Conservation (phyloP, 2,329 filamentous ascomycete species). For the Allantophomopsis lycopodina region DNA sequence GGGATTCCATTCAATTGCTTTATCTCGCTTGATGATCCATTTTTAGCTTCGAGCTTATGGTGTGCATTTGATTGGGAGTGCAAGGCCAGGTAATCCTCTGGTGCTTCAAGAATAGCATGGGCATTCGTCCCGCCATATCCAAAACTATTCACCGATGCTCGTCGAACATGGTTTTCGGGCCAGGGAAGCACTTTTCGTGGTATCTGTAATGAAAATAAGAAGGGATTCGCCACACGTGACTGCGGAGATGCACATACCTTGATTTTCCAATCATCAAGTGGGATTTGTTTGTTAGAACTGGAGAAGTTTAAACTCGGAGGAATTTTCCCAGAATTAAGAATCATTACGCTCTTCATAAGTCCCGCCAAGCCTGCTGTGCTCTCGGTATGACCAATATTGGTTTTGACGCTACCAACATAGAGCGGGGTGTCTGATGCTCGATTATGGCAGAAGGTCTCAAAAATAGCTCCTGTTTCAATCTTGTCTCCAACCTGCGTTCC, state of each 20-base stretch:
- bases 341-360: conserved; percentile 4
- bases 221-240: background rate
- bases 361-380: conserved; percentile 4
- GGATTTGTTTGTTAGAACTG: background rate
- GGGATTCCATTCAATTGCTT: too few species aligned
- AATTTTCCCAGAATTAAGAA: conserved; percentile 18
- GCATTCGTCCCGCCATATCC: conserved; percentile 33
- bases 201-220: background rate
- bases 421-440: conserved; percentile 1
- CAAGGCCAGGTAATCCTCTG: conserved; percentile 12
- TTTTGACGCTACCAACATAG: conserved; percentile 8
- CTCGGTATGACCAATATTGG: conserved; percentile 12
- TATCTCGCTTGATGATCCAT: too few species aligned
- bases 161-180: background rate
- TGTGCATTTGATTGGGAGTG: background rate
- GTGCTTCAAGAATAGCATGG: conserved; percentile 22
- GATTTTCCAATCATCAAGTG: conserved; percentile 17
- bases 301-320: conserved; percentile 24
- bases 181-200: background rate
- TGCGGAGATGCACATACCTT: conserved; percentile 8
- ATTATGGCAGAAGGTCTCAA: background rate
- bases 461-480: conserved; percentile 8
- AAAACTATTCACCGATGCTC: conserved; percentile 15
- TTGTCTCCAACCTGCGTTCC: conserved; percentile 5
- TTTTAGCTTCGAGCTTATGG: too few species aligned